Evolutionary conservation across 805 yeast species (phyloP).

Genomic region (Suhomyces prunicola): DNA sequence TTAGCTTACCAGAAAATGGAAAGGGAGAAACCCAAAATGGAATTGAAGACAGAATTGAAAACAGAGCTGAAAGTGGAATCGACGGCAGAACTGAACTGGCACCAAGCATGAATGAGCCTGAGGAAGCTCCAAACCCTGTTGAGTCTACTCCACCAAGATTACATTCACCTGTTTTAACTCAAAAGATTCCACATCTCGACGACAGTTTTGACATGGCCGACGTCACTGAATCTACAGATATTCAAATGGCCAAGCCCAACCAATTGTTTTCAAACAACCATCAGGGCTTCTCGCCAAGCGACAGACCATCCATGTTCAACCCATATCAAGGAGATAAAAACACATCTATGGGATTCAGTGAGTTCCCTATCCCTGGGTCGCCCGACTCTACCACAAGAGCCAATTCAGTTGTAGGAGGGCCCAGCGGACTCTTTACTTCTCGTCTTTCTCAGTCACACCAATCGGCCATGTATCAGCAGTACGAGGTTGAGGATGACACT

Average conservation of each 20-base stretch:
- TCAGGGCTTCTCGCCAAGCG: conserved; percentile 5
- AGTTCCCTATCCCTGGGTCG: conserved; percentile 44
- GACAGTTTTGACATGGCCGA: conserved; percentile 28
- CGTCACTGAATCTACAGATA: background rate
- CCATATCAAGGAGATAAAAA: conserved; percentile 22
- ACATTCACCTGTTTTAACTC: background rate
- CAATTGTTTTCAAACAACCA: background rate
- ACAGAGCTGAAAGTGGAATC: background rate
- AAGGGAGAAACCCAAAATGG: background rate
- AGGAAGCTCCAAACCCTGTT: background rate
- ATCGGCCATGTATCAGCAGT: conserved; percentile 42
- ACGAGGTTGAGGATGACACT: conserved; percentile 44
- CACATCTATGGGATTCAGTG: conserved; percentile 25
- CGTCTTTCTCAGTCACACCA: conserved; percentile 44
- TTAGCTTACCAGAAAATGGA: background rate
- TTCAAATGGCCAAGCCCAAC: background rate
- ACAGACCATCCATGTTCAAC: conserved; percentile 19
- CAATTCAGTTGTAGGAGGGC: conserved; percentile 38
- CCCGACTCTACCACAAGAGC: conserved; percentile 46
- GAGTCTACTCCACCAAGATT: background rate
- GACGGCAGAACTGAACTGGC: background rate
- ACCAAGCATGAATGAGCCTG: background rate
- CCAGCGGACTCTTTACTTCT: conserved; percentile 35
- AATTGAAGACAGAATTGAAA: background rate
- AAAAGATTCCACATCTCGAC: conserved; percentile 22